A percentile compares a stretch with the other conserved stretches of the same genome.
phyloP scores from a whole-genome alignment of 2,329 filamentous ascomycete species.

The Fusarium sp. region DNA sequence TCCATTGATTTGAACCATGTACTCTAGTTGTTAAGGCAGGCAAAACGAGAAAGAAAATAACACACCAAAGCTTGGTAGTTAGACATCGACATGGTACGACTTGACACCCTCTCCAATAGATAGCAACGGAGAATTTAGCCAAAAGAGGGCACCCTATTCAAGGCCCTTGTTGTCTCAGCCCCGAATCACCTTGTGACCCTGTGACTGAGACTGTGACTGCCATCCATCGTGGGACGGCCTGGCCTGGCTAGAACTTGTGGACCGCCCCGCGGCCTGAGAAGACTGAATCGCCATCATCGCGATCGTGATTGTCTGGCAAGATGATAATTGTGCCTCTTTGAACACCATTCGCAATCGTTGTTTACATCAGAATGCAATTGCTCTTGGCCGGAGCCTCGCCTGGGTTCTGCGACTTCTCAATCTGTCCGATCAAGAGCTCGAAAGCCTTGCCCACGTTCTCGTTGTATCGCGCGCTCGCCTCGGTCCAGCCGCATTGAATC shows the following conservation, averaged over 20 bases:
- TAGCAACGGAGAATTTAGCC: slow-evolving; percentile 32
- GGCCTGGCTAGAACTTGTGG: slow-evolving; percentile 15
- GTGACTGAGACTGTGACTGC: slow-evolving; percentile 11
- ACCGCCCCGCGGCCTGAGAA: slow-evolving; percentile 29
- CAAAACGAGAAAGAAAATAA: slow-evolving; percentile 24
- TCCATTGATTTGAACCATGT: slow-evolving; percentile 35
- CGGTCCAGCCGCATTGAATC: slow-evolving; percentile 92
- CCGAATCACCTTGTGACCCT: slow-evolving; percentile 24
- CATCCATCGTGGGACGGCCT: slow-evolving; percentile 19
- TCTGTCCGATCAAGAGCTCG: slow-evolving; percentile 91
- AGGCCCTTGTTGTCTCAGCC: slow-evolving; percentile 25
- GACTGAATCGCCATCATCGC: slow-evolving; percentile 4
- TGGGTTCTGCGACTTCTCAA: slow-evolving; percentile 94
- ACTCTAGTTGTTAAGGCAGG: slow-evolving; percentile 31
- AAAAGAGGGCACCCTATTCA: slow-evolving; percentile 22
- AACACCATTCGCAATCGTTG: background rate
- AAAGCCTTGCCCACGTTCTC: slow-evolving; percentile 94
- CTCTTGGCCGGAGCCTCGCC: slow-evolving; percentile 81
- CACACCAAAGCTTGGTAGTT: background rate
- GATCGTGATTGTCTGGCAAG: slow-evolving; percentile 18
- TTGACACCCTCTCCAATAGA: slow-evolving; percentile 10
- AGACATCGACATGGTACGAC: slow-evolving; percentile 3
- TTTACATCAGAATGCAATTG: slow-evolving; percentile 87
- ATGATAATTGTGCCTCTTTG: background rate
- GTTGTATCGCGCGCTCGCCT: slow-evolving; percentile 93